Base-by-base conservation (phyloP, 768 basidiomycete genomes). In the Suillus subluteus region DNA sequence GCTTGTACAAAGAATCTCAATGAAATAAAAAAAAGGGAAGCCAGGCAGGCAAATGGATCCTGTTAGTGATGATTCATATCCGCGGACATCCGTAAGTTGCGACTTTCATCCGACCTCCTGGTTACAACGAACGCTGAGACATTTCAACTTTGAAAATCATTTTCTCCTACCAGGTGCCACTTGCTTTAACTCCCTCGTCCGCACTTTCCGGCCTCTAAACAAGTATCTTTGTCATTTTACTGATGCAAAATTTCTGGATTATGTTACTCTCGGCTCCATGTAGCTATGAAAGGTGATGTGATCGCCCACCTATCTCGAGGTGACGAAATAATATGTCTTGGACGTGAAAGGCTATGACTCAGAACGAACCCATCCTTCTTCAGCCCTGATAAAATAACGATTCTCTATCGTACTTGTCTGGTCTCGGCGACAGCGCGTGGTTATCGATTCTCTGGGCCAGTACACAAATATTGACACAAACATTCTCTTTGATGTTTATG, bases 251-350 rank as follows among this genome's bases (percentile, higher is more conserved):
- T 16, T 30, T 50, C 23, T 23, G 23, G 23, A 50, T 50, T 50
- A 15, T 26, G 15, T 52, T 52, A 26, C 23, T 52, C 23, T 30
- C 26, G 26, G 50, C 15, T 26, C 26, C 23, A 16, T 52, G 50
- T 50, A 26, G 12, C 13, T 52, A 52, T 52, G 23, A 52, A 52
- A 52, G 23, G 13, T 1, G 50, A 30, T 40, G 13, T 13, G 38
- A 1, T 44, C 44, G 44, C 21, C 18, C 44, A 44, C 44, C 7
- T 43, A 18, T 43, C 16, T 43, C 18, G 43, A 43, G 43, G 75
- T 5, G 21, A 21, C 44, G 21, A 46, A 21, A 46, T n/a, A 18
- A 46, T 46, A 21, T n/a, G n/a, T 46, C 9, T 46, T 12, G 21
- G 46, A n/a, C 11, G 46, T 55, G 30, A 26, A 32, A 55, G 16